phyloP scores from a whole-genome alignment of 345 rosid genomes.

The Jatropha curcas region DNA sequence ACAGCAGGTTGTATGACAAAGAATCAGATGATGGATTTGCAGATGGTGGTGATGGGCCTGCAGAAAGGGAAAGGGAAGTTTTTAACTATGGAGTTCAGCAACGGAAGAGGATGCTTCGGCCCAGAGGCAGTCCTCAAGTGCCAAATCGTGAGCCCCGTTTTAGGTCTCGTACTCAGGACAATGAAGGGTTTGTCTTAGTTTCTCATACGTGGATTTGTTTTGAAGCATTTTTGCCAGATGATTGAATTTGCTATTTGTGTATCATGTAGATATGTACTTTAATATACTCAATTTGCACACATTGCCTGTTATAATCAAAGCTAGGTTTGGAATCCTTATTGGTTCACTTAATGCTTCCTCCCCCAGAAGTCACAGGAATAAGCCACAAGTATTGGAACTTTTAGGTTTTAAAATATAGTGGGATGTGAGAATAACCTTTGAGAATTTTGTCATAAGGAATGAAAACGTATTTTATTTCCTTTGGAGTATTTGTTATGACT shows the following conservation, averaged over 20 bases:
- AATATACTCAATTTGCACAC: neutral
- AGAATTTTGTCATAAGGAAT: too few species aligned
- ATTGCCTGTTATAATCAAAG: neutral
- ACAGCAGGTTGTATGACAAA: constrained; percentile 59
- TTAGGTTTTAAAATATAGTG: neutral
- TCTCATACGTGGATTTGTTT: constrained; percentile 20
- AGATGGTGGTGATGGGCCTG: constrained; percentile 76
- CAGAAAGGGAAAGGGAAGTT: constrained; percentile 81
- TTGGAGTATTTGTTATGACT: too few species aligned
- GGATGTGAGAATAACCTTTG: neutral
- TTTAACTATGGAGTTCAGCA: constrained; percentile 88
- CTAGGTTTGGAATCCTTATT: neutral
- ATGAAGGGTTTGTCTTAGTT: constrained; percentile 72
- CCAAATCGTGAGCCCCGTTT: constrained; percentile 64
- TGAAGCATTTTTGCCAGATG: constrained; percentile 16
- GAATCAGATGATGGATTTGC: constrained; percentile 87
- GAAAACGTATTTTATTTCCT: too few species aligned
- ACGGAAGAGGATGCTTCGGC: constrained; percentile 91
- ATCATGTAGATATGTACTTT: neutral
- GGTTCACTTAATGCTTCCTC: neutral
- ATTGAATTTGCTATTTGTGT: constrained; percentile 5
- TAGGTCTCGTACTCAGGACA: constrained; percentile 70
- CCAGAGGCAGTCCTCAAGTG: constrained; percentile 90
- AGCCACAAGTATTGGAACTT: neutral
- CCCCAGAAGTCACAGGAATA: neutral